Percentiles rank a stretch among this genome's conserved stretches.
Evolutionary conservation across 164 flowering plant species (phyloP).

Genomic region (Piper longum): DNA sequence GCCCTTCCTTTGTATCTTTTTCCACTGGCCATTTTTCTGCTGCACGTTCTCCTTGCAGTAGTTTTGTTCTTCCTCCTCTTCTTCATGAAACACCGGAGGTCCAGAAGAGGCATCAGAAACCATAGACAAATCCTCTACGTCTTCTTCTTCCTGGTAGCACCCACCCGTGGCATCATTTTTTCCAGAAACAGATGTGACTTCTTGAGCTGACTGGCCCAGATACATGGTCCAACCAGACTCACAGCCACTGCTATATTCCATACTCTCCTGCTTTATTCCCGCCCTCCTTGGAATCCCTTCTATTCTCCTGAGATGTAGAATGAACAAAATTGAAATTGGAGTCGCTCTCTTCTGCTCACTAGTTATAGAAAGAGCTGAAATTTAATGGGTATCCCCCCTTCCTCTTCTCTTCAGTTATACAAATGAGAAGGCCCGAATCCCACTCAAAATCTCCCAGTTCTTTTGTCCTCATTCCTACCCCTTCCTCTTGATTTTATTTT

Average conservation of each 20-base stretch:
- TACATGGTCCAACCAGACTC: conserved; percentile 90
- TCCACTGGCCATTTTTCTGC: conserved; percentile 20
- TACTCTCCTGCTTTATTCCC: conserved; percentile 28
- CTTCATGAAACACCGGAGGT: conserved; percentile 47
- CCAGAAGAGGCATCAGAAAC: conserved; percentile 97
- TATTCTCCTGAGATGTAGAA: too few species aligned
- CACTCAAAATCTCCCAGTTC: conserved; percentile 5
- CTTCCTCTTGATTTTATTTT: neutral
- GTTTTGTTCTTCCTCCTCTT: conserved; percentile 29
- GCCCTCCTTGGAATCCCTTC: neutral
- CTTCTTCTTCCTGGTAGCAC: conserved; percentile 11
- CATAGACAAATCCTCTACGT: conserved; percentile 73
- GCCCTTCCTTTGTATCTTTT: conserved; percentile 17
- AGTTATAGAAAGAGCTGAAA: neutral
- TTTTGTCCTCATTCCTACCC: conserved; percentile 4
- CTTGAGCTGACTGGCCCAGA: conserved; percentile 36
- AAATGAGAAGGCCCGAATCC: conserved; percentile 2
- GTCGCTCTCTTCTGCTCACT: neutral
- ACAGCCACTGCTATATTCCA: conserved; percentile 56
- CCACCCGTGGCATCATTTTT: conserved; percentile 4
- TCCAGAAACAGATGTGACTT: conserved; percentile 3
- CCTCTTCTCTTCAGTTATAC: conserved; percentile 1
- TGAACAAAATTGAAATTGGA: too few species aligned
- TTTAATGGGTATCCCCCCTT: neutral
- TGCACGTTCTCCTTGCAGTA: conserved; percentile 18